phyloP scores from a whole-genome alignment of 345 rosid genomes.

The Dipteronia sinensis region DNA sequence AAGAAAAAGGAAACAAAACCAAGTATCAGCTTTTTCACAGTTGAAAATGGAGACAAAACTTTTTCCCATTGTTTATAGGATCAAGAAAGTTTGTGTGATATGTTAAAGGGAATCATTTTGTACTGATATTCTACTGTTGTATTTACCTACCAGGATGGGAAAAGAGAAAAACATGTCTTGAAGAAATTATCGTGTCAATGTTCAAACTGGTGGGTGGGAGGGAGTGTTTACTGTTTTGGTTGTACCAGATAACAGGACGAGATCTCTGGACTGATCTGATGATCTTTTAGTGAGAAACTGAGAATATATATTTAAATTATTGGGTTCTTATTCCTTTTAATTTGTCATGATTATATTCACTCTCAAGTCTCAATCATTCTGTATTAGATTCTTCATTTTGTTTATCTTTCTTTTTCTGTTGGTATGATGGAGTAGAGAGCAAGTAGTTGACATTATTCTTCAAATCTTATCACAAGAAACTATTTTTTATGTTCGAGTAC shows the following conservation, averaged over 20 bases:
- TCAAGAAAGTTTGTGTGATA: not conserved
- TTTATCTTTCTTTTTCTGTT: not conserved
- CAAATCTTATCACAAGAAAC: slow-evolving; percentile 17
- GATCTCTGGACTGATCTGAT: slow-evolving; percentile 26
- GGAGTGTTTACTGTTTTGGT: slow-evolving; percentile 11
- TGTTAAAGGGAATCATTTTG: slow-evolving; percentile 11
- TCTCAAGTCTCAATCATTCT: slow-evolving; percentile 14
- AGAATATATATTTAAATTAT: slow-evolving; percentile 10
- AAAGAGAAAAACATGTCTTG: slow-evolving; percentile 8
- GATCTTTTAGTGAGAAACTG: not conserved
- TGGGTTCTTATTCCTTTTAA: slow-evolving; percentile 22
- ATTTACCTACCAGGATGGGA: slow-evolving; percentile 9
- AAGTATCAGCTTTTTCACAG: not conserved
- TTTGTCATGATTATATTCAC: slow-evolving; percentile 16
- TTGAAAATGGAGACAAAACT: not conserved
- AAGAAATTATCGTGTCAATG: slow-evolving; percentile 16
- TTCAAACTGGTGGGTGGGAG: slow-evolving; percentile 15
- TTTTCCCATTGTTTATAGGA: not conserved
- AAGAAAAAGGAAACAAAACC: slow-evolving; percentile 9
- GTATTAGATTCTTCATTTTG: slow-evolving; percentile 1
- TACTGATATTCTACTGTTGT: not conserved
- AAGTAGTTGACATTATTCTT: slow-evolving; percentile 26
- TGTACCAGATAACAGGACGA: slow-evolving; percentile 26
- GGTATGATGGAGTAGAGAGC: slow-evolving; percentile 15
- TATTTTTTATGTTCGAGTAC: not conserved